A percentile compares a stretch with the other conserved stretches of the same genome.
Evolutionary conservation across 768 basidiomycete species (phyloP).

Genomic region (Boletus reticulatus): DNA sequence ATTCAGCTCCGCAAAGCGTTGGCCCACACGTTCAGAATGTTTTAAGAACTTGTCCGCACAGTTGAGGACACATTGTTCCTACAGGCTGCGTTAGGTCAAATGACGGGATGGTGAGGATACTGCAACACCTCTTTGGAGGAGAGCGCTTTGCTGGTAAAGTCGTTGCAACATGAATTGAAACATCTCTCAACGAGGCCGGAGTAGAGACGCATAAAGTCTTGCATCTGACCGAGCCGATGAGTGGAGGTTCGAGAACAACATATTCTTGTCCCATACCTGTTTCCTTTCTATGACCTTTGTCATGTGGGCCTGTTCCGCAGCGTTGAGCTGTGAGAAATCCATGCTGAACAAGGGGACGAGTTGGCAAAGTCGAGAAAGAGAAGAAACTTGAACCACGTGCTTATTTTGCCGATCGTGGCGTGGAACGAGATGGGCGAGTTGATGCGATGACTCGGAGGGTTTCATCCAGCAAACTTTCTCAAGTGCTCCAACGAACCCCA

Average conservation of each 20-base stretch:
- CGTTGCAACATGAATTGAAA: slow-evolving; percentile 92
- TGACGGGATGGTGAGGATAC: neutral
- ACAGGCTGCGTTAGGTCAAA: slow-evolving; percentile 11
- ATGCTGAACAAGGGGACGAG: slow-evolving; percentile 39
- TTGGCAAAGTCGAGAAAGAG: neutral
- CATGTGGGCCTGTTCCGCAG: slow-evolving; percentile 96
- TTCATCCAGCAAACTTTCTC: neutral
- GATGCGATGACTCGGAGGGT: neutral
- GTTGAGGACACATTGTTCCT: slow-evolving; percentile 90
- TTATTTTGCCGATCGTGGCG: slow-evolving; percentile 9
- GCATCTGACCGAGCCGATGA: slow-evolving; percentile 63
- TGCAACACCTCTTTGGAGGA: slow-evolving; percentile 82
- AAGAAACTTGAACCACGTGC: slow-evolving; percentile 7
- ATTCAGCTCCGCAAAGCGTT: slow-evolving; percentile 88
- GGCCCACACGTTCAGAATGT: slow-evolving; percentile 90
- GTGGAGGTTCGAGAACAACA: neutral
- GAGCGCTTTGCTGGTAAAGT: slow-evolving; percentile 94
- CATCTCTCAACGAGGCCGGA: slow-evolving; percentile 93
- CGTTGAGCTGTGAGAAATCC: slow-evolving; percentile 91
- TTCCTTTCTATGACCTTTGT: slow-evolving; percentile 92
- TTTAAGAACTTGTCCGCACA: slow-evolving; percentile 98
- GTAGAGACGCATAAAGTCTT: slow-evolving; percentile 96
- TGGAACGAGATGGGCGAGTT: neutral
- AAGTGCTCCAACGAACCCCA: neutral
- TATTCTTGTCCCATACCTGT: slow-evolving; percentile 56